Evolutionary conservation across 345 rosid genomes (phyloP), one percentile per base, ranked within the genome.

Genomic region (Lepidium aucheri): DNA sequence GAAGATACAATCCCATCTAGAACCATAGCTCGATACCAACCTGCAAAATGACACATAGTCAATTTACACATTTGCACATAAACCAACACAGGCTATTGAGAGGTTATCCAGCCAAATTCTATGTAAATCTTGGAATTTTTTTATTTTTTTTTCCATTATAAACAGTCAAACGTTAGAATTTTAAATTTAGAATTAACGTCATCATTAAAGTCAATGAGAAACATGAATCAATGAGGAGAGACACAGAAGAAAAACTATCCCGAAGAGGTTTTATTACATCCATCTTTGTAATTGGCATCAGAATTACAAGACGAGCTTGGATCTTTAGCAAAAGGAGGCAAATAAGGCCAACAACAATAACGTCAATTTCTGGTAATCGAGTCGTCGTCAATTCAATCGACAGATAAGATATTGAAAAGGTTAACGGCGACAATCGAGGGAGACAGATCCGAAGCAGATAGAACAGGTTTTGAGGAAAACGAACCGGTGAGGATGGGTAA

Each of bases 1-100:
- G 96, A 87, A 28, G 96, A 80, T 55, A 88, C 74, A 32, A 85
- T 47, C 59, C 76, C 77, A 49, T 94, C 97, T 3, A 88, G 87
- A 79, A 80, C 97, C 99, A 88, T 88, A 20, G 63, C 54, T 26
- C 22, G 5, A 38, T 38, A 57, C 62, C 20, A 51, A 51, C 35
- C 76, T 73, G 72, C n/a, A 65, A 40, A 57, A 11, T 20, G 35
- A 28, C 26, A 53, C 30, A n/a, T n/a, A 45, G 3, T 40, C 52
- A 34, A 28, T 13, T 44, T 0, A 28, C 45, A 51, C 65, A 68
- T 17, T 16, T 47, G 34, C 42, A 40, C 20, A 57, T 8, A 46
- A 12, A 12, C 6, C 50, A 41, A 42, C 28, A 39, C 24, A 17
- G 15, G 17, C 14, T 68, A 13, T 8, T 5, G 30, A 45, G 11